Evolutionary conservation across 345 rosid genomes (phyloP), one percentile per base, ranked within the genome.

Genomic region (Lepidium sativum): DNA sequence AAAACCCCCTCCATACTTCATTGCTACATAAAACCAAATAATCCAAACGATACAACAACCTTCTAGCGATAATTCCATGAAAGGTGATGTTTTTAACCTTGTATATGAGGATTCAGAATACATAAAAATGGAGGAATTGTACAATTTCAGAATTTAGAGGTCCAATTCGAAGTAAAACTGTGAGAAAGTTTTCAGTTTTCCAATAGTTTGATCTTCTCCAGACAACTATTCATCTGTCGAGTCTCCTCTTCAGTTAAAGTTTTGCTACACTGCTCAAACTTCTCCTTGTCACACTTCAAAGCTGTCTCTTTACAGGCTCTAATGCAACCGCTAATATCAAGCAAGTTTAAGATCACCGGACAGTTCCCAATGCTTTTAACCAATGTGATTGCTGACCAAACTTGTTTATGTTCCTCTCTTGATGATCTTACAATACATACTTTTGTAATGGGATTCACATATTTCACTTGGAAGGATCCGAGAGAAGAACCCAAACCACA

Each of bases 301-400:
- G 89, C 94, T 15, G 80, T 78, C 9, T 55, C 78, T 78, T 63
- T 87, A 73, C 96, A 87, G 16, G 95, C 88, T 75, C 62, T 81
- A 29, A 86, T 74, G 23, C 84, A 84, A 51, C 94, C 96, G 50
- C 86, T 86, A 13, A 84, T 67, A 67, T 87, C 82, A 16, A 92
- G 80, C 65, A 89, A 71, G 63, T 92, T 89, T 21, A 89, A 79
- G 7, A 89, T 16, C 17, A 86, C 88, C 0, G 83, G 82, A 48
- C 84, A 89, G 68, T 83, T 82, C 6, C 82, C 90, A 4, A 87
- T 78, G 58, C 77, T 78, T 58, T 78, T 84, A 25, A 87, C 81
- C 85, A 84, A 65, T 71, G 88, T 89, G 34, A 86, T 80, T 6
- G 96, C 89, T 16, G 85, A 78, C 95, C 96, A 86, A 25, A 89